phyloP scores from a whole-genome alignment of 2,329 filamentous ascomycete genomes.

The Clarireedia monteithiana region DNA sequence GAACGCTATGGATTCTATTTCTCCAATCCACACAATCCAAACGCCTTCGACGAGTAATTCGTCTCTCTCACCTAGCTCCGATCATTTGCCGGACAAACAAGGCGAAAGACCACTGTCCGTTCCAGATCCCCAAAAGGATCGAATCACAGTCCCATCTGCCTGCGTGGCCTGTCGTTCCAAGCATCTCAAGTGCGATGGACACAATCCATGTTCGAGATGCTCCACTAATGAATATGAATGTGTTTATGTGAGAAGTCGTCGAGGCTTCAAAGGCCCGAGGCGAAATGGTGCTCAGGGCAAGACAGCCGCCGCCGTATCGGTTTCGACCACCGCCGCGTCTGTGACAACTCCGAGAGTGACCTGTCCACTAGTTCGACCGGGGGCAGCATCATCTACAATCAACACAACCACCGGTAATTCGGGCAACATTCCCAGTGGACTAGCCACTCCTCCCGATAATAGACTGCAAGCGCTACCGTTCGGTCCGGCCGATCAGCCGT shows the following conservation, averaged over 20 bases:
- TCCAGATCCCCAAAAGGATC: constrained; percentile 15
- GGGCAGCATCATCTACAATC: constrained; percentile 8
- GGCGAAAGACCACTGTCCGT: constrained; percentile 9
- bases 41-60: constrained; percentile 9
- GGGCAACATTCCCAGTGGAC: constrained; percentile 20
- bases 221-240: constrained; percentile 50
- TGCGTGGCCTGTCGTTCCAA: constrained; percentile 32
- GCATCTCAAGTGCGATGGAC: constrained; percentile 71
- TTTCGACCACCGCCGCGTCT: constrained; percentile 1
- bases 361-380: constrained; percentile 21
- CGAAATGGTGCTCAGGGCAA: constrained; percentile 20
- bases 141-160: constrained; percentile 22
- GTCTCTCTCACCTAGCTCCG: constrained; percentile 6
- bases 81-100: constrained; percentile 9
- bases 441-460: constrained; percentile 24
- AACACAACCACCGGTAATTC: constrained; percentile 10
- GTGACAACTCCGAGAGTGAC: constrained; percentile 7
- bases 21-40: not conserved
- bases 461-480: constrained; percentile 17
- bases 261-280: constrained; percentile 64
- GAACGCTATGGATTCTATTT: constrained; percentile 6
- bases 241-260: constrained; percentile 64
- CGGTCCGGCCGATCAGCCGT: constrained; percentile 3
- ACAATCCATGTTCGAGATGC: constrained; percentile 63
- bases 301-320: not conserved